Percentiles rank a stretch among this genome's conserved stretches.
phyloP scores from a whole-genome alignment of 2,329 filamentous ascomycete genomes.

The Laburnicola sp. region DNA sequence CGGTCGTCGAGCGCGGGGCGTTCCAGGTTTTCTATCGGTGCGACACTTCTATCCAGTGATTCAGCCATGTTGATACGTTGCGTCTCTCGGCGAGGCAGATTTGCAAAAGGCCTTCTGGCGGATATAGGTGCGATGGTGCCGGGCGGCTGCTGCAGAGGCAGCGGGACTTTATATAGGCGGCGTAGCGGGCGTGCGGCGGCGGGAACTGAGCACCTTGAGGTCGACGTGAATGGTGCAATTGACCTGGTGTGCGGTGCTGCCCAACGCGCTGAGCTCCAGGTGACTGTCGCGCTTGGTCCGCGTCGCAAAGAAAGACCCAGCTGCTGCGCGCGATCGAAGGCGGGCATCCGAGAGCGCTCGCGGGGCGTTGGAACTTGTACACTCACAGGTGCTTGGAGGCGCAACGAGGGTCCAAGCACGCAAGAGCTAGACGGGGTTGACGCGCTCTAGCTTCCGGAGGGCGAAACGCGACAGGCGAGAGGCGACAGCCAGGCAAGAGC shows the following conservation, averaged over 20 bases:
- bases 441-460: constrained; percentile 8
- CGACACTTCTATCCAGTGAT: constrained; percentile 29
- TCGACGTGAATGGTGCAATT: constrained; percentile 18
- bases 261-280: constrained; percentile 11
- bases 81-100: constrained; percentile 10
- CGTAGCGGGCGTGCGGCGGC: constrained; percentile 27
- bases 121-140: constrained; percentile 13
- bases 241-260: constrained; percentile 14
- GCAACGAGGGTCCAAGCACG: constrained; percentile 6
- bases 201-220: constrained; percentile 20
- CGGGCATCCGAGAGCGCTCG: constrained; percentile 29
- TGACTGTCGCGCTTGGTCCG: neutral
- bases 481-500: neutral
- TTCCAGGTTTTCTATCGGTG: constrained; percentile 67
- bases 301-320: constrained; percentile 26
- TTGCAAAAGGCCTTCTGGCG: constrained; percentile 15
- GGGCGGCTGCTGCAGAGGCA: constrained; percentile 13
- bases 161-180: constrained; percentile 23
- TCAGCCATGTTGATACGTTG: constrained; percentile 33
- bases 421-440: constrained; percentile 3
- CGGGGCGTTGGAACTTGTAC: constrained; percentile 11
- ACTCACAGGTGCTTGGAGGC: neutral
- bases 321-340: constrained; percentile 20
- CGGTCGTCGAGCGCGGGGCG: constrained; percentile 84
- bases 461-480: neutral